Evolutionary conservation across 1,284 basidiomycete species (phyloP).

Genomic region (Xerocomus cyaneibrunnescens): DNA sequence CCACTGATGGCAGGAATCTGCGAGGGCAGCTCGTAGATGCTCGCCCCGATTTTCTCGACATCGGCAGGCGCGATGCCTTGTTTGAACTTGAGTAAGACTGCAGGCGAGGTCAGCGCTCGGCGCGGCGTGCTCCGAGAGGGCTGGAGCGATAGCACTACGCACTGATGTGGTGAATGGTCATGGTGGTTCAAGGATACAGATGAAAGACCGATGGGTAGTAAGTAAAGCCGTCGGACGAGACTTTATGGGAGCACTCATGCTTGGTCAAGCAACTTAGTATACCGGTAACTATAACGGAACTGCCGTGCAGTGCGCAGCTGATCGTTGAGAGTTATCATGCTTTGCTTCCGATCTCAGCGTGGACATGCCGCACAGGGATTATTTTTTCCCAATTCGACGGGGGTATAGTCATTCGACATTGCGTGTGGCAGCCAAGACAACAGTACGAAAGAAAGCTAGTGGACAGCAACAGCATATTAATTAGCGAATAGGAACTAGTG

Average conservation of each 20-base stretch:
- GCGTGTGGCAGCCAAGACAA: constrained; percentile 7
- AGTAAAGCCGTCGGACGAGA: too few relatives aligned
- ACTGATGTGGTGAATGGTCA: constrained; percentile 31
- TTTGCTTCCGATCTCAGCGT: too few relatives aligned
- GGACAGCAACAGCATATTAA: constrained; percentile 13
- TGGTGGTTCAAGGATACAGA: constrained; percentile 1
- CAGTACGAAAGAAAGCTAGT: constrained; percentile 7
- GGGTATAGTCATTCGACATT: constrained; percentile 3
- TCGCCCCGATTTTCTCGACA: constrained; percentile 4
- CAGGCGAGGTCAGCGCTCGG: background rate
- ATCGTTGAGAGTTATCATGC: too few relatives aligned
- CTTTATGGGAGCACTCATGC: too few relatives aligned
- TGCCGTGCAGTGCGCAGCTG: too few relatives aligned
- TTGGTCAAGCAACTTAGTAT: too few relatives aligned
- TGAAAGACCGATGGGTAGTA: too few relatives aligned
- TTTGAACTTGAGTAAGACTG: constrained; percentile 27
- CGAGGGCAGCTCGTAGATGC: constrained; percentile 9
- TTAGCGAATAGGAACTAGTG: constrained; percentile 1
- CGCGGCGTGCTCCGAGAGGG: background rate
- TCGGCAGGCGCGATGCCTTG: constrained; percentile 11
- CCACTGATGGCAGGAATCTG: constrained; percentile 19
- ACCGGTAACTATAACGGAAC: too few relatives aligned
- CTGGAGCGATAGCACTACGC: background rate
- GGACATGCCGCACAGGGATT: background rate
- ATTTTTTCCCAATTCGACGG: background rate